Base-by-base conservation (phyloP, 306 rosid genomes). In the Prunus dulcis region DNA sequence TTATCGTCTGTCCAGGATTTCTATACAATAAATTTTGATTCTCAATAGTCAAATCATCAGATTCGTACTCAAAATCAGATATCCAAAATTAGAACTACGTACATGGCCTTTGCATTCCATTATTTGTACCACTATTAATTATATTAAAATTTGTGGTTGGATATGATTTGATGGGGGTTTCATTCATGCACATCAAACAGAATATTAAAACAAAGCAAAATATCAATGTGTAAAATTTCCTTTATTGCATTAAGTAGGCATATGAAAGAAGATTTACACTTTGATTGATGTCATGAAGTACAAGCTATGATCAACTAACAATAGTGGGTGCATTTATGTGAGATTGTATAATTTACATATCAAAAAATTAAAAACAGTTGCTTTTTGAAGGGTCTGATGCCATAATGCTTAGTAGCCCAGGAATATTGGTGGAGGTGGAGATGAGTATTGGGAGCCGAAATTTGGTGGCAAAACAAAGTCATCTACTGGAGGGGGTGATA, bases 391-490 rank as follows among this genome's bases (percentile, higher is more conserved):
- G 38, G 38, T 32, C 38, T 32, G 49, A 70, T 76, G 28, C 19
- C 58, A 57, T n/a, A 10, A 30, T 72, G 41, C 47, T 67, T 67
- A 82, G 79, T 82, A 72, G 52, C 85, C 82, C 1, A 57, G 85
- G 50, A 77, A 82, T 43, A 72, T 46, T 14, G 85, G 85, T 50
- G 85, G 85, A 34, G 84, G 83, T 12, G 83, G 83, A 45, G 83
- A 73, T 4, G 74, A 34, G 75, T 80, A 80, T 43, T 80, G 80
- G 79, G 53, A 75, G 46, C 83, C 83, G 32, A 80, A 55, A 67
- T 23, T 67, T 25, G 83, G 83, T 57, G 80, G 83, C 5, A 80
- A 72, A n/a, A 80, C 58, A 13, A 80, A 25, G 53, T 71, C 62
- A 9, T 61, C 77, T 10, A 32, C 2, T 14, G 50, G 22, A 0